These are phyloP conservation scores for Nematodospora anomalae DNA, from an alignment of 1,139 yeast genomes.

Conservation along the genomic window DNA sequence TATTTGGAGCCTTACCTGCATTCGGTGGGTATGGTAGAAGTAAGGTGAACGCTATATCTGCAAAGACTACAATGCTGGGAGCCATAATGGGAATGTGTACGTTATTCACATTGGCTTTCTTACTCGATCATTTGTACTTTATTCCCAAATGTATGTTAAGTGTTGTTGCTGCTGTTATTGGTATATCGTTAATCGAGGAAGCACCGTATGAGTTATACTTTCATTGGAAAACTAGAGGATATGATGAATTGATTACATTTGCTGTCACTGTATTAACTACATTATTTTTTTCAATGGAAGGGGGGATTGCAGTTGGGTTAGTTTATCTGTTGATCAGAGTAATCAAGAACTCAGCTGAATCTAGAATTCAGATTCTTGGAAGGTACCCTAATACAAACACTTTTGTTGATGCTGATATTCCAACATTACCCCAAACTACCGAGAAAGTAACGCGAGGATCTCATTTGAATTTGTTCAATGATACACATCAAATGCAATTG, in stretches of 20 bases:
- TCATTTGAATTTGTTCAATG: conserved; percentile 33
- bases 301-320: conserved; percentile 86
- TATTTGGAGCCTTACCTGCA: conserved; percentile 83
- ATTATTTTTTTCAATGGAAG: conserved; percentile 78
- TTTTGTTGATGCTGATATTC: conserved; percentile 74
- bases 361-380: conserved; percentile 87
- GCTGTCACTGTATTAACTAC: conserved; percentile 71
- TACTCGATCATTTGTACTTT: conserved; percentile 65
- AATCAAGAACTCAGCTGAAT: conserved; percentile 79
- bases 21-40: conserved; percentile 97
- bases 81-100: conserved; percentile 77
- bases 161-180: conserved; percentile 79
- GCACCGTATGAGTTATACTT: conserved; percentile 79
- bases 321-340: conserved; percentile 78
- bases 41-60: conserved; percentile 83
- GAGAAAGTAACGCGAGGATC: conserved; percentile 5
- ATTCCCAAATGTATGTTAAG: conserved; percentile 82
- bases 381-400: conserved; percentile 75
- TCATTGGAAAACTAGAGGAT: conserved; percentile 74
- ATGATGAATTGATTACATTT: conserved; percentile 74
- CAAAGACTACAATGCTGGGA: conserved; percentile 82
- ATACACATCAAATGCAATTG: conserved; percentile 37
- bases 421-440: conserved; percentile 15
- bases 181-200: conserved; percentile 77
- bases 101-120: conserved; percentile 58